Conservation (phyloP, 495 filamentous ascomycete genomes). For the Saxophila tyrrhenica region DNA sequence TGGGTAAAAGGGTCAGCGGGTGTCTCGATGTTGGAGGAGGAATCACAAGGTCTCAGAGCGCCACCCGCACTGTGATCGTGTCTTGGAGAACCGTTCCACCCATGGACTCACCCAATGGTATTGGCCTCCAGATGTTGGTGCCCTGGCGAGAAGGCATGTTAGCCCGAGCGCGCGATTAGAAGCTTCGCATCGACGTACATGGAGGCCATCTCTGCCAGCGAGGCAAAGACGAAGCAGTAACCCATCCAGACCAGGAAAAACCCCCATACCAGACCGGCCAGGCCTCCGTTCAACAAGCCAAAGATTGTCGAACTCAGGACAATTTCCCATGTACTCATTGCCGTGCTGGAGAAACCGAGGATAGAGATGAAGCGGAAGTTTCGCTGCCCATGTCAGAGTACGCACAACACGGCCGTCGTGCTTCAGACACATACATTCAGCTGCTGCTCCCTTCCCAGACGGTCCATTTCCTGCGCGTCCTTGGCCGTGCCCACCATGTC, state of each 20-base stretch:
- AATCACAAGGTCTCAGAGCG: constrained; percentile 2
- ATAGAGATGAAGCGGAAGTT: constrained; percentile 32
- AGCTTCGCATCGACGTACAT: too few relatives aligned
- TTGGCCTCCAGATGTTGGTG: constrained; percentile 4
- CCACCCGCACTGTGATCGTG: constrained; percentile 25
- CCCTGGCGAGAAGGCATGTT: too few relatives aligned
- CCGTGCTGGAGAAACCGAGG: constrained; percentile 25
- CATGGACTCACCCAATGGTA: constrained; percentile 9
- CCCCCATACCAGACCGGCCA: constrained; percentile 28
- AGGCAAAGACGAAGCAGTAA: constrained; percentile 21
- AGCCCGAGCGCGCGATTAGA: too few relatives aligned
- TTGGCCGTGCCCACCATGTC: background rate
- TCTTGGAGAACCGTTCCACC: too few relatives aligned
- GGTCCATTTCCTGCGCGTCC: background rate
- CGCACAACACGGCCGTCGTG: too few relatives aligned
- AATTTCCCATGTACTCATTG: constrained; percentile 30
- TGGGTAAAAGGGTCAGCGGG: background rate
- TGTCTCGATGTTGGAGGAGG: too few relatives aligned
- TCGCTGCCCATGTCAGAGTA: constrained; percentile 21
- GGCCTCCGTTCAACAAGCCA: constrained; percentile 21
- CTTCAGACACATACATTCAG: background rate
- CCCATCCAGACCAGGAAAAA: constrained; percentile 30
- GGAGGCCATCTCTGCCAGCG: constrained; percentile 29
- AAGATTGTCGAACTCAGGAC: constrained; percentile 3
- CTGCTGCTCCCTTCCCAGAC: constrained; percentile 3